Conservation (phyloP, 805 yeast species). For the Candida odintsovae region DNA sequence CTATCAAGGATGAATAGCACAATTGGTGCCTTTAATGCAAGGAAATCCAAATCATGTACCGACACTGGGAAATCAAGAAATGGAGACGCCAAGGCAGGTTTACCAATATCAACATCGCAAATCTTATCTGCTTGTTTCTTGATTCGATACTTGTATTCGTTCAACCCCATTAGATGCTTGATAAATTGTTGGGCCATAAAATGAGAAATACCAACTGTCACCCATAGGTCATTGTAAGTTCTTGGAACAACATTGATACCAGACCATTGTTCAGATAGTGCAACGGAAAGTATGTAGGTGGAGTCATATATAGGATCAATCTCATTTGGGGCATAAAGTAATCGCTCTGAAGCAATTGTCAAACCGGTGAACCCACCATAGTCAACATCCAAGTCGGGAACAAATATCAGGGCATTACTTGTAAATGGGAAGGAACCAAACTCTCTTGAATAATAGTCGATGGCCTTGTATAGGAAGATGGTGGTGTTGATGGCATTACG, state of each 20-base stretch:
- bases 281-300: constrained; percentile 63
- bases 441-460: constrained; percentile 79
- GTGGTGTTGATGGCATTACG: constrained; percentile 65
- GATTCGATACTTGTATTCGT: constrained; percentile 71
- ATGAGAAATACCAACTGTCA: constrained; percentile 76
- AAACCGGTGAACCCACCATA: constrained; percentile 71
- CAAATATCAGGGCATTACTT: constrained; percentile 71
- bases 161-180: constrained; percentile 69
- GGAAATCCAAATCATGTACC: constrained; percentile 58
- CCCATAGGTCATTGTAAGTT: constrained; percentile 79
- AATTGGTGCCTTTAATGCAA: constrained; percentile 77
- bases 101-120: constrained; percentile 70
- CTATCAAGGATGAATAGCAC: constrained; percentile 80
- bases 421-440: constrained; percentile 92
- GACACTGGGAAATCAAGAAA: constrained; percentile 58
- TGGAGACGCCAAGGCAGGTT: constrained; percentile 76
- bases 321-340: constrained; percentile 65
- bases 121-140: constrained; percentile 60
- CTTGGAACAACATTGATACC: constrained; percentile 87
- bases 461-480: constrained; percentile 66
- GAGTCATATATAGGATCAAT: constrained; percentile 74
- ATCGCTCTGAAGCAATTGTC: constrained; percentile 49
- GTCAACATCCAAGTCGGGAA: constrained; percentile 46
- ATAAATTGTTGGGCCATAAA: constrained; percentile 77
- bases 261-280: constrained; percentile 86